Base-by-base conservation (phyloP, 1,284 basidiomycete genomes). In the Golubevia sp. region DNA sequence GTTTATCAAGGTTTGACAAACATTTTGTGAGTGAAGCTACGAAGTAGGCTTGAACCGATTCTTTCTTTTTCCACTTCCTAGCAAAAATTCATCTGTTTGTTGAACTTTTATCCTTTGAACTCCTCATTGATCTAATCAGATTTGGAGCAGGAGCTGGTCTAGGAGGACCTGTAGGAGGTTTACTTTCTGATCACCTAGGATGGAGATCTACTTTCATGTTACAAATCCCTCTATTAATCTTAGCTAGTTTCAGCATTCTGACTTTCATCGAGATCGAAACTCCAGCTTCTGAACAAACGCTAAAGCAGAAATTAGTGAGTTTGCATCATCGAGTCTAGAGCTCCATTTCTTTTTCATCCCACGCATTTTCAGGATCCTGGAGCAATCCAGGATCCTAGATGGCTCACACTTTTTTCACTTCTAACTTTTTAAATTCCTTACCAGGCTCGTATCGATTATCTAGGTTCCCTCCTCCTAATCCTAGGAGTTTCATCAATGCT, bases 161-260 rank as follows among this genome's bases (percentile, higher is more conserved):
- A n/a, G 93, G 93, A 54, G 93, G 92, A 21, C 93, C 93, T n/a
- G 71, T 95, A 6, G 93, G 93, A 49, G 93, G 93, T 25, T 91
- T 91, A 88, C 87, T 93, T 71, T 91, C 91, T 76, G 93, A 94
- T 82, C 86, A 77, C 20, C 88, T 92, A 74, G 92, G 92, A 76
- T 94, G 93, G 93, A 64, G 84, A 54, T 72, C 71, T 67, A 80
- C 84, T 2, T 85, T 92, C 85, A 87, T 89, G 60, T 3, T 3
- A 34, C 30, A 34, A 34, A 86, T 90, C 76, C 90, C 91, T 87
- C 88, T 89, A 64, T 92, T 92, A 21, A 83, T 94, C 59, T 85
- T 95, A 55, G 71, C 90, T 48, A 86, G 91, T 73, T 91, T 91
- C 50, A 88, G 90, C 76, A 75, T 87, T 59, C 83, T 94, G 44